Percentiles rank a stretch among this genome's conserved stretches.
Evolutionary conservation across 371 early-diverging fungal species (phyloP).

Genomic region (Saksenaea vasiformis): DNA sequence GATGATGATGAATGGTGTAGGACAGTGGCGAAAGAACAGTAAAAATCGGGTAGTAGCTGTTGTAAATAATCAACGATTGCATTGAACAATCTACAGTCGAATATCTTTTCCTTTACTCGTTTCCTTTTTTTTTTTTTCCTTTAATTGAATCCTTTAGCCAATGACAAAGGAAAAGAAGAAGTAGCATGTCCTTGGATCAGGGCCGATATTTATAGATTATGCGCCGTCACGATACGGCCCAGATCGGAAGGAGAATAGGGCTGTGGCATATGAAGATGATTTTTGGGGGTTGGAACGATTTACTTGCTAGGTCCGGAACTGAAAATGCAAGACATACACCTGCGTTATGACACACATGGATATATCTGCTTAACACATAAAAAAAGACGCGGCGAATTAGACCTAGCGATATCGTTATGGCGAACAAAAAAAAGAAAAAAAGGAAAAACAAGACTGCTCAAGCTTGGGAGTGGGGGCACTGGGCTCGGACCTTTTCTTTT

Average conservation of each 20-base stretch:
- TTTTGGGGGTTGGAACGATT: neutral
- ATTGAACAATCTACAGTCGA: neutral
- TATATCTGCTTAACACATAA: neutral
- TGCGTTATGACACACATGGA: neutral
- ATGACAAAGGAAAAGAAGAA: neutral
- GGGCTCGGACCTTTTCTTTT: too few species aligned
- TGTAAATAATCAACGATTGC: neutral
- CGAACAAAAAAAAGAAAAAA: neutral
- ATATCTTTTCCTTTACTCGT: neutral
- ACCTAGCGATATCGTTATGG: neutral
- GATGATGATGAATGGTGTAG: neutral
- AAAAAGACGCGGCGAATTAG: neutral
- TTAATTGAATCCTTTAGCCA: neutral
- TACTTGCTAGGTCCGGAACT: neutral
- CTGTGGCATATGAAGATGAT: constrained; percentile 1
- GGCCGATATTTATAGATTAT: neutral
- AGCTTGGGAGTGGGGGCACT: too few species aligned
- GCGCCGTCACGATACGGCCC: neutral
- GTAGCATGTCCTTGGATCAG: neutral
- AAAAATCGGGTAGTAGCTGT: neutral
- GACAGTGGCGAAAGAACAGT: neutral
- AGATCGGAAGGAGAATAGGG: neutral
- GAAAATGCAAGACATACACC: constrained; percentile 1
- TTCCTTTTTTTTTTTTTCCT: neutral
- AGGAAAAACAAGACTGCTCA: neutral